Evolutionary conservation across 805 yeast genomes (phyloP), one percentile per base, ranked within the genome.

Genomic region (Yamadazyma takamatsuzukensis): DNA sequence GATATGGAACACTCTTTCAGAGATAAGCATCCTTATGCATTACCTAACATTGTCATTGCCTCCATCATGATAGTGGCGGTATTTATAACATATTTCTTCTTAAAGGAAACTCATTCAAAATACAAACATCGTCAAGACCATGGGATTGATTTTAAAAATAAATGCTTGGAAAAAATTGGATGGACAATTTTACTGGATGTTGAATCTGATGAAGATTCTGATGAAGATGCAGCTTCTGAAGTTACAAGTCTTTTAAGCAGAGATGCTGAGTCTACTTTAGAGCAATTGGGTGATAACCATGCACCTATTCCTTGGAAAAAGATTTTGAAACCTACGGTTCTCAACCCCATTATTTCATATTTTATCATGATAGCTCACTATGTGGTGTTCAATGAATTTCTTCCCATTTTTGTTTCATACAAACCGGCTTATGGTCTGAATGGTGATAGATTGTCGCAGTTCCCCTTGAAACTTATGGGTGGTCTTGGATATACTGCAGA

Each of bases 351-450:
- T 32, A 14, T 51, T 51, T 30, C 68, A 51, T 47, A 66, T 43
- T 64, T 71, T 30, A 45, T 64, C 17, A 50, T 68, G 46, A 56
- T 72, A n/a, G 59, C 72, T 30, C 78, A 72, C 47, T 45, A 58
- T 8, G 55, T 69, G 10, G 75, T 72, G 4, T 71, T 56, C 47
- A 68, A 70, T 26, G 80, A 76, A 48, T 71, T 77, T 32, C 43
- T 76, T 25, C 82, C 83, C 1, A 66, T 77, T 4, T 70, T 70
- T 33, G 54, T 76, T 10, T 74, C 80, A 3, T 51, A 53, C 14
- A 15, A 23, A 12, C 33, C 33, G 21, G 37, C 27, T 4, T 30
- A 34, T 15, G 33, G 29, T 12, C n/a, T 5, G 35, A 42, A 14
- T 35, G 51, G 18, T 33, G 40, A 15, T 22, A 28, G 7, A 9